A percentile compares a stretch with the other conserved stretches of the same genome.
These are phyloP conservation scores for Cryptococcus neoformans DNA, from an alignment of 1,284 basidiomycete species.

Conservation along the genomic window DNA sequence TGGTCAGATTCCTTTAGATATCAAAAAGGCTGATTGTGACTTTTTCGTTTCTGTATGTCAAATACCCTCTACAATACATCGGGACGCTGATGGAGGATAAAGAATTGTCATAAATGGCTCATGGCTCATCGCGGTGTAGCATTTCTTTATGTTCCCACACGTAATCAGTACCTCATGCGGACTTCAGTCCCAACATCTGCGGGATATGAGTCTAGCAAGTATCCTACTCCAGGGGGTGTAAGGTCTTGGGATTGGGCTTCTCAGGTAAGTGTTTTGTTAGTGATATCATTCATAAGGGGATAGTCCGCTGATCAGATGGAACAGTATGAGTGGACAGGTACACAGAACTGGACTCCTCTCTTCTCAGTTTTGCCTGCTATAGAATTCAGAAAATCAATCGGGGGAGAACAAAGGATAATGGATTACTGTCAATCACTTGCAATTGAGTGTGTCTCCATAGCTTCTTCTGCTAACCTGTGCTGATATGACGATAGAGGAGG, in stretches of 20 bases:
- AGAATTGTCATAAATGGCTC: conserved; percentile 64
- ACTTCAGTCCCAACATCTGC: conserved; percentile 70
- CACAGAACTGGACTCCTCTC: conserved; percentile 29
- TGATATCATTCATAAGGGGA: no score
- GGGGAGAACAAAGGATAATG: conserved; percentile 76
- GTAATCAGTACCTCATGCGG: conserved; percentile 73
- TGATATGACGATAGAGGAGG: conserved; percentile 55
- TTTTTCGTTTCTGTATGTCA: conserved; percentile 70
- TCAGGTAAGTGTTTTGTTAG: no score
- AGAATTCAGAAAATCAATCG: conserved; percentile 68
- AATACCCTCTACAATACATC: neutral
- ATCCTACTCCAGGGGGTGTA: conserved; percentile 22
- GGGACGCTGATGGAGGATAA: neutral
- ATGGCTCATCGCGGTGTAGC: conserved; percentile 65
- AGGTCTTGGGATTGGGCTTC: no score
- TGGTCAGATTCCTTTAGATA: conserved; percentile 58
- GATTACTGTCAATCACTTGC: conserved; percentile 73
- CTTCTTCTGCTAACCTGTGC: neutral
- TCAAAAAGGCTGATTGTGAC: conserved; percentile 63
- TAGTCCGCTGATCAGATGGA: neutral
- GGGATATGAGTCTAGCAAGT: conserved; percentile 55
- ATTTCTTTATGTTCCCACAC: conserved; percentile 70
- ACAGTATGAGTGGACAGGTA: conserved; percentile 37
- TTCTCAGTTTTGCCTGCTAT: conserved; percentile 56
- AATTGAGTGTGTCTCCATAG: conserved; percentile 45